Percentiles rank a stretch among this genome's conserved stretches.
Conservation (phyloP, 1,284 basidiomycete genomes). For the Trametes hirsuta region DNA sequence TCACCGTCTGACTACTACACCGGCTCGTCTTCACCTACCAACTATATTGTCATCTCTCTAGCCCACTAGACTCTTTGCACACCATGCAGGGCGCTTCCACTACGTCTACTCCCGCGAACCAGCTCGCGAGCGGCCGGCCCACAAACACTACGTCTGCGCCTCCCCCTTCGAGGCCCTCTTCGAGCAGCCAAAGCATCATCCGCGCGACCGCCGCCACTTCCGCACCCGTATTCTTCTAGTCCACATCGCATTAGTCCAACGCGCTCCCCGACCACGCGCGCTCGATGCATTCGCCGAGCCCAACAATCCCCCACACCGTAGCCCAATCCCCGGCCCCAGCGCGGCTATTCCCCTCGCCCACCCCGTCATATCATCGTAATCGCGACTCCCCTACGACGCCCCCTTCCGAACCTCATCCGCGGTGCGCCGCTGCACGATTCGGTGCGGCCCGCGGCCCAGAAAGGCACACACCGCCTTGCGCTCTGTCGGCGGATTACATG, state of each 20-base stretch:
- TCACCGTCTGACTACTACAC: background rate
- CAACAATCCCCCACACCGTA: background rate
- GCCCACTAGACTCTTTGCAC: background rate
- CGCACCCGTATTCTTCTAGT: constrained; percentile 35
- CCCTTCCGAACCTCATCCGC: background rate
- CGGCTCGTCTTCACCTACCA: background rate
- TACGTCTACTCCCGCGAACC: constrained; percentile 12
- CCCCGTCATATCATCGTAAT: too few species aligned
- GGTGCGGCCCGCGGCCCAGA: background rate
- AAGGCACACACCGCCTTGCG: background rate
- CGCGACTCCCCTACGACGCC: too few species aligned
- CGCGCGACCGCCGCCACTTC: constrained; percentile 31
- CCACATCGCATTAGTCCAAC: background rate
- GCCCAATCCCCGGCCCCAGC: too few species aligned
- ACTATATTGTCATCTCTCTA: background rate
- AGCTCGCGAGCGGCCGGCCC: constrained; percentile 16
- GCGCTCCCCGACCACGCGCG: background rate
- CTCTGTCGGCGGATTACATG: constrained; percentile 21
- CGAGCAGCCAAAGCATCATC: constrained; percentile 27
- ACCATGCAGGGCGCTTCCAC: constrained; percentile 20
- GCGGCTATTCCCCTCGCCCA: too few species aligned
- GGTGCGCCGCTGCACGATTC: background rate
- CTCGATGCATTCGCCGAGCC: background rate
- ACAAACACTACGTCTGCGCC: constrained; percentile 12
- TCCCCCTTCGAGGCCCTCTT: constrained; percentile 20